Conservation (phyloP, 2,329 filamentous ascomycete genomes). For the Aspergillus carbonarius region DNA sequence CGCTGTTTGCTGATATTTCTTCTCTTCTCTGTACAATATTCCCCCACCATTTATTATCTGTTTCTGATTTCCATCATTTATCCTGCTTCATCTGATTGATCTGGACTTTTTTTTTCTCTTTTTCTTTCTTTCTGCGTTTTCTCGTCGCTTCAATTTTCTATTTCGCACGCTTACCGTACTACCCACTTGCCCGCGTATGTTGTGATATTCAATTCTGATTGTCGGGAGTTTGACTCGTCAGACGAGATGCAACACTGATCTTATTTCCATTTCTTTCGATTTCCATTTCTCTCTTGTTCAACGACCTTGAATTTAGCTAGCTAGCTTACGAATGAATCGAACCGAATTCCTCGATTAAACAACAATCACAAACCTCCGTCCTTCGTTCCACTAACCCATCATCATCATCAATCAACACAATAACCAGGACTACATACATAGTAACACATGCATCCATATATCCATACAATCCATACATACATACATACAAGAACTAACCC, state of each 20-base stretch:
- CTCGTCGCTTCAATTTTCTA: neutral
- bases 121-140: neutral
- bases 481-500: too few relatives aligned
- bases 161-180: neutral
- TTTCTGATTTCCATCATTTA: neutral
- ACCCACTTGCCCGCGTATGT: neutral
- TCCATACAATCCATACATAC: too few relatives aligned
- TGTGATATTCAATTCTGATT: neutral
- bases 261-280: too few relatives aligned
- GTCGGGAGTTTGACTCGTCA: neutral
- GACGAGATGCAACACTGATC: neutral
- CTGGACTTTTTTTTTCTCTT: neutral
- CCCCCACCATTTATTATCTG: neutral
- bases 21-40: conserved; percentile 7
- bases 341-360: too few relatives aligned
- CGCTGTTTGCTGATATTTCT: neutral
- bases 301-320: neutral
- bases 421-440: too few relatives aligned
- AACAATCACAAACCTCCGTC: too few relatives aligned
- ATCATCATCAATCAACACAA: too few relatives aligned
- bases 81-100: neutral
- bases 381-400: too few relatives aligned
- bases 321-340: neutral
- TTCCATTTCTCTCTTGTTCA: too few relatives aligned
- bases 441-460: too few relatives aligned